Evolutionary conservation across 2,329 filamentous ascomycete species (phyloP).

Genomic region (Fusarium compactum): DNA sequence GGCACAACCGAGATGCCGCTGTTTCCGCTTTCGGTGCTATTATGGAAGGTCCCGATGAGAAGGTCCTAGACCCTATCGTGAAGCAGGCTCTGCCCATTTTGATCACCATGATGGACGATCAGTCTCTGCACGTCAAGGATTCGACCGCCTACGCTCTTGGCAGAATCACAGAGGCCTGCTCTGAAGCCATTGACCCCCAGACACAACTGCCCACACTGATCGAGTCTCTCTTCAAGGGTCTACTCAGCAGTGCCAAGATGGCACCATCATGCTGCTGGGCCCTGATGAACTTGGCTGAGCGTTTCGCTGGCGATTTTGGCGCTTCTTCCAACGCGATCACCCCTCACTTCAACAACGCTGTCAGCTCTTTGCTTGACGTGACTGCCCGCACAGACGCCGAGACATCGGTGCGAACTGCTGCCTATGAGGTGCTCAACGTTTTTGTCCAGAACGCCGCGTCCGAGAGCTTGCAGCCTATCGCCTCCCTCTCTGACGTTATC

Average conservation of each 20-base stretch:
- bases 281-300: constrained; percentile 96
- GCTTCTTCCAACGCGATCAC: constrained; percentile 84
- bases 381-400: constrained; percentile 87
- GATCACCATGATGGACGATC: constrained; percentile 92
- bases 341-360: constrained; percentile 91
- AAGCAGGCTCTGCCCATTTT: constrained; percentile 94
- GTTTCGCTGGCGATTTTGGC: constrained; percentile 89
- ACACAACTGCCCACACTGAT: constrained; percentile 88
- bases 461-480: constrained; percentile 85
- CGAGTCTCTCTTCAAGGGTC: constrained; percentile 86
- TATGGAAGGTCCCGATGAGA: constrained; percentile 97
- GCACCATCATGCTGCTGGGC: constrained; percentile 99
- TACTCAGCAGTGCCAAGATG: constrained; percentile 95
- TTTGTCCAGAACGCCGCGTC: constrained; percentile 93
- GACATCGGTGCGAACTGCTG: constrained; percentile 90
- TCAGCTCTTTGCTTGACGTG: constrained; percentile 84
- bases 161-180: constrained; percentile 93
- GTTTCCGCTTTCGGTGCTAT: constrained; percentile 98
- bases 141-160: constrained; percentile 96
- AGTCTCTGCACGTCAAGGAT: constrained; percentile 89
- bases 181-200: constrained; percentile 88
- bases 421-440: constrained; percentile 95
- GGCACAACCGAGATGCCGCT: constrained; percentile 94
- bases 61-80: constrained; percentile 90
- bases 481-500: constrained; percentile 85